Evolutionary conservation across 257 asterid species (phyloP).

Genomic region (Solanum stenotomum): DNA sequence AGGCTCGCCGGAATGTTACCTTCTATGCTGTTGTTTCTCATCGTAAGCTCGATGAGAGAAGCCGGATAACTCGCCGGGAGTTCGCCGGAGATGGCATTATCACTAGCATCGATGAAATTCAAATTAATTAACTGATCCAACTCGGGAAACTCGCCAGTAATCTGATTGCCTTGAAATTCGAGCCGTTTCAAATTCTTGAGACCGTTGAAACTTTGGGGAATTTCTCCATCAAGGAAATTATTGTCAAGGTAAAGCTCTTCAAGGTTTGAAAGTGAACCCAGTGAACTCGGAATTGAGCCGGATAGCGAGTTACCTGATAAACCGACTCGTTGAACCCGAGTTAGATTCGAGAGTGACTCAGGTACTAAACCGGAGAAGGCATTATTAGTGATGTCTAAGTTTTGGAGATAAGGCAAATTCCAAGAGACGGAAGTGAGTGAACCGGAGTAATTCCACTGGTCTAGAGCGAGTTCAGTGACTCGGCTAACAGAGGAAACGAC

Average conservation of each 20-base stretch:
- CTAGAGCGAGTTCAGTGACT: constrained; percentile 67
- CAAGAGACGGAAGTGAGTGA: constrained; percentile 31
- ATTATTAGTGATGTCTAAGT: constrained; percentile 49
- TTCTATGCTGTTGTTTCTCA: constrained; percentile 45
- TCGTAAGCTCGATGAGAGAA: constrained; percentile 28
- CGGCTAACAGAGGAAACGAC: constrained; percentile 22
- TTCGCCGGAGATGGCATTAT: constrained; percentile 56
- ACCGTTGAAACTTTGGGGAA: constrained; percentile 43
- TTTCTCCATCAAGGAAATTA: constrained; percentile 40
- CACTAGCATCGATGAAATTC: constrained; percentile 56
- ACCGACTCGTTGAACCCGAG: constrained; percentile 35
- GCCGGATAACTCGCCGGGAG: constrained; percentile 49
- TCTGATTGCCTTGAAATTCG: constrained; percentile 55
- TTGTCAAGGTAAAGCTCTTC: constrained; percentile 50
- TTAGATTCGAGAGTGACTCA: constrained; percentile 34
- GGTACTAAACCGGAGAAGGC: constrained; percentile 49
- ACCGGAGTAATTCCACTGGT: constrained; percentile 60
- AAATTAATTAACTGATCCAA: constrained; percentile 38
- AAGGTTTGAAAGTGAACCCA: constrained; percentile 36
- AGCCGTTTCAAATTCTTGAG: constrained; percentile 47
- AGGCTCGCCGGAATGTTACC: constrained; percentile 41
- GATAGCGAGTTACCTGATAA: constrained; percentile 54
- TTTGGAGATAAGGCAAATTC: constrained; percentile 46
- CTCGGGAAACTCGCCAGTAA: constrained; percentile 45
- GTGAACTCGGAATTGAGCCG: constrained; percentile 40